phyloP scores from a whole-genome alignment of 2,329 filamentous ascomycete species.

The Venturia asperata region DNA sequence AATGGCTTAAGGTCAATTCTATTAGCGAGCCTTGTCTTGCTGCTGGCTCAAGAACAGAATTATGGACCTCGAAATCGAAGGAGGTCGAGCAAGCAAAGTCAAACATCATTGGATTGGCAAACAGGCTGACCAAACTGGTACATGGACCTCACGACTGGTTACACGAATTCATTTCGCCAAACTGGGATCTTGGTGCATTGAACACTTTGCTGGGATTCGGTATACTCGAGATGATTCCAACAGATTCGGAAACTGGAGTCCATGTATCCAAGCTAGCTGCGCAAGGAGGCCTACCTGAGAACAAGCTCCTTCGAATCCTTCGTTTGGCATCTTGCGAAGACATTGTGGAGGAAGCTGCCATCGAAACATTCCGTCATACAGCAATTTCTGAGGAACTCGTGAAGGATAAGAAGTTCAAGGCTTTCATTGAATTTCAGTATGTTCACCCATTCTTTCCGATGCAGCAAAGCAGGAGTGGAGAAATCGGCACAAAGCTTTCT shows the following conservation, averaged over 20 bases:
- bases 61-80: background rate
- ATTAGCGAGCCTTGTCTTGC: background rate
- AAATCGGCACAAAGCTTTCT: too few relatives aligned
- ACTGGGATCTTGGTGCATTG: slow-evolving; percentile 23
- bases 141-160: slow-evolving; percentile 22
- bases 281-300: slow-evolving; percentile 18
- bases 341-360: slow-evolving; percentile 18
- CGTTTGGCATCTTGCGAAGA: slow-evolving; percentile 20
- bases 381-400: slow-evolving; percentile 22
- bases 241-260: slow-evolving; percentile 16
- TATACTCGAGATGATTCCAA: slow-evolving; percentile 22
- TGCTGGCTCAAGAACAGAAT: background rate
- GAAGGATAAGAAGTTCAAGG: slow-evolving; percentile 20
- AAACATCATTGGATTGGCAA: slow-evolving; percentile 18
- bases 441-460: background rate
- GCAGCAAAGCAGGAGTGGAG: background rate
- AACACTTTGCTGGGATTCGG: slow-evolving; percentile 22
- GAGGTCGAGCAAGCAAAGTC: background rate
- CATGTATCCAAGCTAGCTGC: slow-evolving; percentile 17
- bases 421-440: slow-evolving; percentile 21
- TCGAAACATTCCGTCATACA: slow-evolving; percentile 21
- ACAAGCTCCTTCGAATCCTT: slow-evolving; percentile 21
- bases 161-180: slow-evolving; percentile 23
- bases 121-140: slow-evolving; percentile 20
- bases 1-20: slow-evolving; percentile 1